These are phyloP conservation scores for Lipomyces spencermartinsiae DNA, from an alignment of 805 yeast genomes.

Conservation along the genomic window DNA sequence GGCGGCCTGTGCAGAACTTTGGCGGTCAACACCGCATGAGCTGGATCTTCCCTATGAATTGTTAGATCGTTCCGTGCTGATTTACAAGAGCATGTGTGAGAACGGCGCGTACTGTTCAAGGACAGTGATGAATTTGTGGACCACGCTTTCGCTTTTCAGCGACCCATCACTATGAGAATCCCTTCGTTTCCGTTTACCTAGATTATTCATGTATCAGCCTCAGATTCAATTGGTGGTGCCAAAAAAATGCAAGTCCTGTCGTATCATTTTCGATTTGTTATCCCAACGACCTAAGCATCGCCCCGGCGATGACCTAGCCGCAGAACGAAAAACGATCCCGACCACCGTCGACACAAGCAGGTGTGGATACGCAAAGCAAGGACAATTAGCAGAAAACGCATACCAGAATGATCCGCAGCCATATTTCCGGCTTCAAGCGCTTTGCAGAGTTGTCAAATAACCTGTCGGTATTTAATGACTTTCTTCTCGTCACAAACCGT, in stretches of 20 bases:
- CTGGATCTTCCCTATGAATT: slow-evolving; percentile 31
- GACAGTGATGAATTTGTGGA: slow-evolving; percentile 24
- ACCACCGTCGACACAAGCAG: background rate
- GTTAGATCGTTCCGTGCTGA: background rate
- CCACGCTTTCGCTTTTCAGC: slow-evolving; percentile 1
- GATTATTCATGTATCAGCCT: background rate
- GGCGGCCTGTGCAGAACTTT: slow-evolving; percentile 21
- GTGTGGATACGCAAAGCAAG: background rate
- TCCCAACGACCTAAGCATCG: background rate
- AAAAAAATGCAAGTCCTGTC: background rate
- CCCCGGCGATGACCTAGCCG: background rate
- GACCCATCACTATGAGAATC: background rate
- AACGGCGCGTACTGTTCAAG: slow-evolving; percentile 22
- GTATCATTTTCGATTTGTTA: background rate
- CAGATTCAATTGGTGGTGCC: background rate
- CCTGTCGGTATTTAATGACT: background rate
- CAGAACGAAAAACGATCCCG: background rate
- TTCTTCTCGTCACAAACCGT: background rate
- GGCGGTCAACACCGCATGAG: slow-evolving; percentile 21
- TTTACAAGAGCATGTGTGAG: background rate
- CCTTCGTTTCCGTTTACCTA: slow-evolving; percentile 4
- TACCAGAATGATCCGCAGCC: slow-evolving; percentile 8
- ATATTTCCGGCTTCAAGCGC: background rate
- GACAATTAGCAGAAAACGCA: background rate
- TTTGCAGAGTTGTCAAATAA: background rate